phyloP scores from a whole-genome alignment of 2,329 filamentous ascomycete genomes.

The Cercospora janseana region DNA sequence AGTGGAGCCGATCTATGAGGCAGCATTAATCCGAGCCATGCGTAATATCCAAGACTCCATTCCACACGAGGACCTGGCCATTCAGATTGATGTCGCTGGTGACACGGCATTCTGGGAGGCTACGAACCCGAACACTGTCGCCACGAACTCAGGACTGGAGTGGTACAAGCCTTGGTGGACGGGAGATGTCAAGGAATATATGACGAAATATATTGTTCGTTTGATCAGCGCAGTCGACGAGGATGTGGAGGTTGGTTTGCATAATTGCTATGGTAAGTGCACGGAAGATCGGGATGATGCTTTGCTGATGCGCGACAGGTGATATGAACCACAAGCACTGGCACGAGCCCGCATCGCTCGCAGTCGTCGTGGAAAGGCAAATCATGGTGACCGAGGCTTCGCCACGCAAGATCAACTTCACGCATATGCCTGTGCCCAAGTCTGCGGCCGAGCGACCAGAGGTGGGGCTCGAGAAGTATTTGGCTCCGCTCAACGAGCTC shows the following conservation, averaged over 20 bases:
- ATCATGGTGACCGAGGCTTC: conserved; percentile 35
- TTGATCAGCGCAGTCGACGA: conserved; percentile 37
- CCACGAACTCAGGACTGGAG: conserved; percentile 22
- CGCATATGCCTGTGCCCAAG: conserved; percentile 49
- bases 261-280: conserved; percentile 49
- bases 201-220: conserved; percentile 37
- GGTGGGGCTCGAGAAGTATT: conserved; percentile 37
- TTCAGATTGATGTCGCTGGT: conserved; percentile 39
- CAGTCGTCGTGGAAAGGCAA: conserved; percentile 39
- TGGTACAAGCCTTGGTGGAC: conserved; percentile 38
- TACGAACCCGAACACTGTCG: conserved; percentile 16
- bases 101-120: conserved; percentile 39
- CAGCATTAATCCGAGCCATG: conserved; percentile 34
- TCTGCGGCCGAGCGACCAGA: conserved; percentile 30
- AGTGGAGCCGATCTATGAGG: conserved; percentile 39
- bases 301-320: conserved; percentile 15
- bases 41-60: conserved; percentile 35
- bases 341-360: conserved; percentile 43
- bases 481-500: conserved; percentile 39
- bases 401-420: conserved; percentile 39
- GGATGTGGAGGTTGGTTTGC: conserved; percentile 46
- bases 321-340: conserved; percentile 48
- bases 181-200: conserved; percentile 36
- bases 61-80: conserved; percentile 38
- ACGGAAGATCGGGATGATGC: no score